phyloP scores from a whole-genome alignment of 805 yeast genomes.

The Pachysolen tannophilus region DNA sequence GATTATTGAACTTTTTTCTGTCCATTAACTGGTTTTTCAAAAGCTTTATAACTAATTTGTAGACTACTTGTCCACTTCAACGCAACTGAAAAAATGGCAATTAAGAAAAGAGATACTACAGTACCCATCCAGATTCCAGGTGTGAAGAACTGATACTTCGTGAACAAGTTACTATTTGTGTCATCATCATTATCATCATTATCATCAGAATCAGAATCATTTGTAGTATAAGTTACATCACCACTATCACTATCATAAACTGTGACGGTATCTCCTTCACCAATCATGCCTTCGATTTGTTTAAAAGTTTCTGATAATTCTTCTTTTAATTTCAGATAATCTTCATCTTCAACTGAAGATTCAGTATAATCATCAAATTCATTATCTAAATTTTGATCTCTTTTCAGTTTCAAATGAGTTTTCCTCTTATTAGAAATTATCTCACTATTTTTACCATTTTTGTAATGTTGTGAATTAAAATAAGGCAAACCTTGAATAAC shows the following conservation, averaged over 20 bases:
- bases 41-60: conserved; percentile 74
- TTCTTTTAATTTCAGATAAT: not conserved
- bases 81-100: conserved; percentile 52
- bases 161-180: conserved; percentile 53
- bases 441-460: conserved; percentile 8
- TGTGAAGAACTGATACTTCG: conserved; percentile 62
- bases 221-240: not conserved
- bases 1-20: conserved; percentile 35
- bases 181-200: conserved; percentile 14
- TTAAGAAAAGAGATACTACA: conserved; percentile 53
- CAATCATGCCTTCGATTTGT: not conserved
- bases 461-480: conserved; percentile 3
- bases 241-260: conserved; percentile 12
- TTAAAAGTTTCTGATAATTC: not conserved
- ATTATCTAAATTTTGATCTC: conserved; percentile 15
- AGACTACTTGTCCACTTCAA: conserved; percentile 64
- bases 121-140: conserved; percentile 77
- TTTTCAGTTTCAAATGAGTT: conserved; percentile 19
- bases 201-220: conserved; percentile 1
- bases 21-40: conserved; percentile 58
- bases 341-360: not conserved
- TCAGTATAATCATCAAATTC: not conserved
- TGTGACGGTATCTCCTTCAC: conserved; percentile 9
- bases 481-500: conserved; percentile 27
- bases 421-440: conserved; percentile 6